Conservation (phyloP, 2,329 filamentous ascomycete species). For the Phaeosphaeria sp. region DNA sequence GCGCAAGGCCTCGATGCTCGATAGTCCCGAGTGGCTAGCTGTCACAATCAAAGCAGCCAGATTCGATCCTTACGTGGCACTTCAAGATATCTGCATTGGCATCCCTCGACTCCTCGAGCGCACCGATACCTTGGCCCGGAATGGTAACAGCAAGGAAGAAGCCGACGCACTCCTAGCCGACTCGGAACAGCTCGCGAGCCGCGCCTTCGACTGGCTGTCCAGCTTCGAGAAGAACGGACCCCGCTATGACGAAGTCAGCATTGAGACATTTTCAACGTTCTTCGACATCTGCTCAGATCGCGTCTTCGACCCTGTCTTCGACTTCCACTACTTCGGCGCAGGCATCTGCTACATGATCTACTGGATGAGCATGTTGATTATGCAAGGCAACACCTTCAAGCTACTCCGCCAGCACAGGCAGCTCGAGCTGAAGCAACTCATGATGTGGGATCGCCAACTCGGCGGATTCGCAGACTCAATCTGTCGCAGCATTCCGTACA, state of each 20-base stretch:
- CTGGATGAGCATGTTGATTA: conserved; percentile 47
- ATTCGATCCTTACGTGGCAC: conserved; percentile 41
- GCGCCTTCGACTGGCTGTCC: conserved; percentile 39
- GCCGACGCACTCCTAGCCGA: conserved; percentile 36
- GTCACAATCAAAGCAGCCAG: conserved; percentile 40
- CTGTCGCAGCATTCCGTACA: conserved; percentile 42
- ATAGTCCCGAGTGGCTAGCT: conserved; percentile 41
- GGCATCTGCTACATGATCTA: conserved; percentile 46
- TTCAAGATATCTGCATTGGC: conserved; percentile 42
- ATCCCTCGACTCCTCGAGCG: conserved; percentile 46
- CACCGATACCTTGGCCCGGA: conserved; percentile 29
- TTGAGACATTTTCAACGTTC: conserved; percentile 35
- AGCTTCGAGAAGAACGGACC: conserved; percentile 40
- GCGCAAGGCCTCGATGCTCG: conserved; percentile 45
- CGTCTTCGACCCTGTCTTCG: conserved; percentile 38
- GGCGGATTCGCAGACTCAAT: conserved; percentile 40
- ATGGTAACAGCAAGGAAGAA: conserved; percentile 13
- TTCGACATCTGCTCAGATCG: conserved; percentile 32
- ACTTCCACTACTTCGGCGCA: conserved; percentile 41
- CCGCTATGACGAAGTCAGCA: conserved; percentile 33
- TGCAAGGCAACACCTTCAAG: conserved; percentile 44
- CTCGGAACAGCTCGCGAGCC: conserved; percentile 31
- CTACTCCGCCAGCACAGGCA: conserved; percentile 31
- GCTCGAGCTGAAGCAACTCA: conserved; percentile 37
- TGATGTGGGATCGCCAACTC: conserved; percentile 42